A percentile compares a stretch with the other conserved stretches of the same genome.
Evolutionary conservation across 2,329 filamentous ascomycete genomes (phyloP).

Genomic region (Fusarium floridanum): DNA sequence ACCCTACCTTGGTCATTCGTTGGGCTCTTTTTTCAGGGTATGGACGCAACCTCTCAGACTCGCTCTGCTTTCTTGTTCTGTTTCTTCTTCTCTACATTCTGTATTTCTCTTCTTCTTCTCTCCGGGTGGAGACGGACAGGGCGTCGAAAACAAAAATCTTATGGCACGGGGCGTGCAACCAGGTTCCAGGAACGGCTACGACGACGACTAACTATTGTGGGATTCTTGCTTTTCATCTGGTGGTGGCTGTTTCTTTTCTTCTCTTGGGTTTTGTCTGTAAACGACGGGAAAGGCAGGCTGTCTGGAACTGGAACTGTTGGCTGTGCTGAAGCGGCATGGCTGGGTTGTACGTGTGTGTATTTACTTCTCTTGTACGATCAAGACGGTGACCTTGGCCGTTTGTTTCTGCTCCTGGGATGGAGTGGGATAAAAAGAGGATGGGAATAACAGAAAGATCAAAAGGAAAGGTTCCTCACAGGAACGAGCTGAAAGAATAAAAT

Average conservation of each 20-base stretch:
- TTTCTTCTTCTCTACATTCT: constrained; percentile 16
- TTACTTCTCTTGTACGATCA: constrained; percentile 34
- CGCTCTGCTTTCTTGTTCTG: constrained; percentile 10
- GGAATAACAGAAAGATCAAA: constrained; percentile 31
- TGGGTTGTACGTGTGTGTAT: constrained; percentile 20
- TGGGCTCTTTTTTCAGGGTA: constrained; percentile 34
- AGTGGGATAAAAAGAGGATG: constrained; percentile 16
- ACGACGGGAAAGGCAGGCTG: constrained; percentile 15
- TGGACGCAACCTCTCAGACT: constrained; percentile 7
- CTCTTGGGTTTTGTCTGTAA: constrained; percentile 26
- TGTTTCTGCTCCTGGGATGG: constrained; percentile 32
- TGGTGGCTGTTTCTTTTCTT: constrained; percentile 8
- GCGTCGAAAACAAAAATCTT: constrained; percentile 26
- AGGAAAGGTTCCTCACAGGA: constrained; percentile 34
- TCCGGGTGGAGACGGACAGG: constrained; percentile 23
- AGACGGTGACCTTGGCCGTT: constrained; percentile 10
- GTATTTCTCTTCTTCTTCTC: constrained; percentile 9
- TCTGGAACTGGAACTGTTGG: constrained; percentile 11
- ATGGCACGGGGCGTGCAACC: constrained; percentile 22
- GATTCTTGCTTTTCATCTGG: constrained; percentile 7
- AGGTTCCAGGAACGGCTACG: constrained; percentile 28
- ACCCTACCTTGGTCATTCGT: constrained; percentile 6
- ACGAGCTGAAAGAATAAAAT: constrained; percentile 31
- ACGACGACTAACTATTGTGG: constrained; percentile 12
- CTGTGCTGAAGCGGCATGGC: constrained; percentile 4